These are phyloP conservation scores for Hypericum androsaemum DNA, from an alignment of 345 rosid genomes.

Conservation along the genomic window DNA sequence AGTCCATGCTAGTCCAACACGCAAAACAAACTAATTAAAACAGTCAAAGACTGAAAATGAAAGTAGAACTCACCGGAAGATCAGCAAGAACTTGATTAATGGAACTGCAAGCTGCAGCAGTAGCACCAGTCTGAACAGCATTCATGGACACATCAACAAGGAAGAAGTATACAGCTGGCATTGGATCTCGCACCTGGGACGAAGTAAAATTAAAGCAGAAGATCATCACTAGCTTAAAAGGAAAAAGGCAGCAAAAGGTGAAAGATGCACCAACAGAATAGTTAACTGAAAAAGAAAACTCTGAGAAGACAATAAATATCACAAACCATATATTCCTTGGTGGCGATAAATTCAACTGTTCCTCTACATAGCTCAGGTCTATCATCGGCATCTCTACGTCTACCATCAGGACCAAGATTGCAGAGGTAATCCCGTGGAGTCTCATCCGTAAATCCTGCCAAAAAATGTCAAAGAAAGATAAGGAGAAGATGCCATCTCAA, in stretches of 20 bases:
- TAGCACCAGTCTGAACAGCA: conserved; percentile 90
- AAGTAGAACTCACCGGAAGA: conserved; percentile 65
- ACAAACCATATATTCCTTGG: conserved; percentile 89
- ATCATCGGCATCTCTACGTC: conserved; percentile 90
- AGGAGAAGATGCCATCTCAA: no score
- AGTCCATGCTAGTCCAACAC: no score
- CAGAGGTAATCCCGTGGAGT: conserved; percentile 84
- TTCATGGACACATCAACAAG: conserved; percentile 92
- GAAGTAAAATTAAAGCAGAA: conserved; percentile 9
- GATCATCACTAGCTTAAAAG: conserved; percentile 12
- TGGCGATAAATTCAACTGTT: conserved; percentile 84
- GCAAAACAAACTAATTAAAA: no score
- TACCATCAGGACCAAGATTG: conserved; percentile 87
- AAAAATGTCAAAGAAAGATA: not conserved
- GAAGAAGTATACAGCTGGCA: conserved; percentile 94
- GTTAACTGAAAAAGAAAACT: conserved; percentile 1
- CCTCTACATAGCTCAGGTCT: conserved; percentile 96
- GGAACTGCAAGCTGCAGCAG: conserved; percentile 97
- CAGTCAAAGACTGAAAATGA: conserved; percentile 1
- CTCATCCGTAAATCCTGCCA: conserved; percentile 68
- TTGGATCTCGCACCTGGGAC: conserved; percentile 88
- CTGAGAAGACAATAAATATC: not conserved
- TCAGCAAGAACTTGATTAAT: conserved; percentile 84
- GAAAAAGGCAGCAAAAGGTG: not conserved
- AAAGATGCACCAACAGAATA: not conserved